Base-by-base conservation (phyloP, 805 yeast species). In the Lachancea sp. region DNA sequence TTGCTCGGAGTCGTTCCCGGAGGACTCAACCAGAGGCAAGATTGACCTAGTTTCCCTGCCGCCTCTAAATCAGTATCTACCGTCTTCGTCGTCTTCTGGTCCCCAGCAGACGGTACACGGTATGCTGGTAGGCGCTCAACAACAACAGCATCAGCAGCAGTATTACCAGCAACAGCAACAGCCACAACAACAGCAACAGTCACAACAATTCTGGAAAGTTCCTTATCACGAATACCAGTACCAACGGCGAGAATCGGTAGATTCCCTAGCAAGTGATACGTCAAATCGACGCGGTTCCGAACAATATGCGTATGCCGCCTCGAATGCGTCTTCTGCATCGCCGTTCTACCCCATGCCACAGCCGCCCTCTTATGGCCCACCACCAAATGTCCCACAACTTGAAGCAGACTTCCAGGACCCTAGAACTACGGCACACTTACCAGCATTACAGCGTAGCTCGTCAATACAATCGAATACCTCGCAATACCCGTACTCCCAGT, bases 141-240 rank as follows among this genome's bases (percentile, higher is more conserved):
- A 20, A 35, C 60, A 57, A 29, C 67, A 62, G 48, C 25, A 22
- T 4, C 25, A 6, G 25, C 25, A 22, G 25, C 25, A 22, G 8
- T 8, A 22, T 4, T 8, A 22, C 8, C 25, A 22, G 8, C 38
- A 46, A 30, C 42, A 22, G 34, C 60, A 57, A 27, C 67, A 62
- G 48, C 39, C 45, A 27, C 42, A 25, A 35, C 60, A 57, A 27
- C 66, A 60, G 47, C 37, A 45, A 27, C 42, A 22, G 31, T 60
- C 55, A 29, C 67, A 62, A 48, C 66, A 57, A 41, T 63, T 63
- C 42, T 63, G 67, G 67, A 63, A 63, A 49, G 67, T 63, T 8
- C 67, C 67, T 5, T 62, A 58, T 37, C 65, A 60, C 45, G 67
- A 62, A 42, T 62, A 58, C 38, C 53, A 57, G 19, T 50, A 56